phyloP scores from a whole-genome alignment of 768 basidiomycete species.

The Xerocomellus intermedius region DNA sequence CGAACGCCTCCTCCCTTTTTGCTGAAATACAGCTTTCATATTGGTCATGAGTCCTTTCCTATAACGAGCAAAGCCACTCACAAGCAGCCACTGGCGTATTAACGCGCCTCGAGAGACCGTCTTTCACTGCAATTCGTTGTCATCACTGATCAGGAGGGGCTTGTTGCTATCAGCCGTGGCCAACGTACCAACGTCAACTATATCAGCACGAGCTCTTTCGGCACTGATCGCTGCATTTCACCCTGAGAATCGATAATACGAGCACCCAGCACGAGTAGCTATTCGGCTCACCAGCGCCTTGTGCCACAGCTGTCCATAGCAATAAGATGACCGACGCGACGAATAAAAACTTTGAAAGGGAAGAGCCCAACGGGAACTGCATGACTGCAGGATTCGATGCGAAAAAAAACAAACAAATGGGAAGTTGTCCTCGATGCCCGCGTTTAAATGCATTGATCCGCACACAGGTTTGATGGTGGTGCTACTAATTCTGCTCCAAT shows the following conservation, averaged over 20 bases:
- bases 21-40: neutral
- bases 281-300: slow-evolving; percentile 11
- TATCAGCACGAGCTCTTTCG: neutral
- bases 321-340: neutral
- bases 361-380: neutral
- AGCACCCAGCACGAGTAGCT: neutral
- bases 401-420: neutral
- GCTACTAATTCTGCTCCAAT: neutral
- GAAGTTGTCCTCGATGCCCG: neutral
- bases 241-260: neutral
- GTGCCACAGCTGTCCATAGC: slow-evolving; percentile 5
- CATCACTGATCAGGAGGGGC: neutral
- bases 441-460: neutral
- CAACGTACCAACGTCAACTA: neutral
- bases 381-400: neutral
- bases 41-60: neutral
- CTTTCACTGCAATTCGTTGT: neutral
- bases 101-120: neutral
- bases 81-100: neutral
- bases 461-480: neutral
- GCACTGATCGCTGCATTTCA: neutral
- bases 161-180: neutral
- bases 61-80: neutral
- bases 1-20: neutral
- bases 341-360: neutral